These are phyloP conservation scores for Alternaria longipes DNA, from an alignment of 2,329 filamentous ascomycete genomes.

Conservation along the genomic window DNA sequence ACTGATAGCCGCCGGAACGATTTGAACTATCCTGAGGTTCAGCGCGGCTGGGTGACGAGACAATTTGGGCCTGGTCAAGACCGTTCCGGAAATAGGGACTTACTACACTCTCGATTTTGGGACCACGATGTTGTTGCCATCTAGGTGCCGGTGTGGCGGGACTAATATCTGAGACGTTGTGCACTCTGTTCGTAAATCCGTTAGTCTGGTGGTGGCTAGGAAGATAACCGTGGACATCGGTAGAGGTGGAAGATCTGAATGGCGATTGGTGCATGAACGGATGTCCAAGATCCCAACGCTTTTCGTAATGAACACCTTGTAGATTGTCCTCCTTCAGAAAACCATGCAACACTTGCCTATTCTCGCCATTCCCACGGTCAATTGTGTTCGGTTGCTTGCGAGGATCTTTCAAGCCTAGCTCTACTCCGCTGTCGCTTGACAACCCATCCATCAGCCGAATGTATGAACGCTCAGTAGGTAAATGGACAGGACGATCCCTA, in stretches of 20 bases:
- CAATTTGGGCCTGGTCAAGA: slow-evolving; percentile 23
- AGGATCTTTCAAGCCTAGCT: slow-evolving; percentile 43
- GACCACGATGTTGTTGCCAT: slow-evolving; percentile 22
- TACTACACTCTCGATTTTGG: slow-evolving; percentile 43
- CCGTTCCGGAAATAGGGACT: slow-evolving; percentile 53
- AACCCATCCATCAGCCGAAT: slow-evolving; percentile 44
- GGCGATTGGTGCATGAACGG: slow-evolving; percentile 32
- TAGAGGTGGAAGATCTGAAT: slow-evolving; percentile 11
- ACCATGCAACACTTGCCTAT: slow-evolving; percentile 9
- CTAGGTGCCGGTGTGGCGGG: slow-evolving; percentile 24
- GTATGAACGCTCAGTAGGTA: slow-evolving; percentile 41
- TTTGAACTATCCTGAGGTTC: slow-evolving; percentile 40
- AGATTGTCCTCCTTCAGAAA: not conserved
- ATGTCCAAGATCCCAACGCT: slow-evolving; percentile 26
- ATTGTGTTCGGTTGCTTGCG: slow-evolving; percentile 15
- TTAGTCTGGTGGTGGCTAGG: slow-evolving; percentile 12
- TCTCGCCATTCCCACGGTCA: not conserved
- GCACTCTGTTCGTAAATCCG: slow-evolving; percentile 12
- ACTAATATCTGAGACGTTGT: slow-evolving; percentile 6
- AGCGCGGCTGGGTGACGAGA: slow-evolving; percentile 29
- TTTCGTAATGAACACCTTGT: slow-evolving; percentile 3
- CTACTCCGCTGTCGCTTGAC: slow-evolving; percentile 29
- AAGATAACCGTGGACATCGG: slow-evolving; percentile 9
- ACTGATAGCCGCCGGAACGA: slow-evolving; percentile 42
- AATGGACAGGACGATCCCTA: slow-evolving; percentile 8